Evolutionary conservation across 805 yeast species (phyloP).

Genomic region (Osmozyma mogii): DNA sequence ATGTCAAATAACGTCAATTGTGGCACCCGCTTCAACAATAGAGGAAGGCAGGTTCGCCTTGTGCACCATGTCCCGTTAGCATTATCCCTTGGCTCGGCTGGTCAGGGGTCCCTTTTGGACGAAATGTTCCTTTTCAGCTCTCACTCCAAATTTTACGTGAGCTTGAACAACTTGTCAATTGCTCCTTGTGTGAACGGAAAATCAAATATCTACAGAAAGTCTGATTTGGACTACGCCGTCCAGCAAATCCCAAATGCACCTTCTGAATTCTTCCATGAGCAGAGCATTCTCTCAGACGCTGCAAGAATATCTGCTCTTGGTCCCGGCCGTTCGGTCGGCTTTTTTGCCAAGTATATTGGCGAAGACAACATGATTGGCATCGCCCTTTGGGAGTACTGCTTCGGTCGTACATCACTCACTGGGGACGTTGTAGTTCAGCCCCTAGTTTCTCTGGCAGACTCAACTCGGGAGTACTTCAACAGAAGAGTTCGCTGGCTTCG

Average conservation of each 20-base stretch:
- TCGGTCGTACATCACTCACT: slow-evolving; percentile 67
- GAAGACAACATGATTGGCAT: slow-evolving; percentile 92
- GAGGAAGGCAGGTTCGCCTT: slow-evolving; percentile 42
- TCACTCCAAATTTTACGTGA: slow-evolving; percentile 78
- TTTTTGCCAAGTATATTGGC: slow-evolving; percentile 76
- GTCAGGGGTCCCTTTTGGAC: slow-evolving; percentile 38
- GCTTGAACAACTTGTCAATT: slow-evolving; percentile 61
- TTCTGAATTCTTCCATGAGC: slow-evolving; percentile 25
- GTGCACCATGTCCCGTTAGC: slow-evolving; percentile 83
- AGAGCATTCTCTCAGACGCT: slow-evolving; percentile 24
- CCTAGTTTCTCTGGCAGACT: slow-evolving; percentile 30
- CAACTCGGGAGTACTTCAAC: slow-evolving; percentile 47
- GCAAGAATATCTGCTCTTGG: slow-evolving; percentile 19
- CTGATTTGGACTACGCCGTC: slow-evolving; percentile 57
- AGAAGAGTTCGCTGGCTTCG: slow-evolving; percentile 81
- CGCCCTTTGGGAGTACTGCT: slow-evolving; percentile 64
- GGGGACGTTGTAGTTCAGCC: slow-evolving; percentile 80
- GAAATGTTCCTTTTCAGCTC: slow-evolving; percentile 80
- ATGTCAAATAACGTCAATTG: slow-evolving; percentile 44
- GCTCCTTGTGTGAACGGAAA: slow-evolving; percentile 94
- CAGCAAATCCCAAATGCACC: slow-evolving; percentile 21
- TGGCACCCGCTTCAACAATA: slow-evolving; percentile 27
- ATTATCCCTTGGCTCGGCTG: slow-evolving; percentile 28
- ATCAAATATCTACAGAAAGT: slow-evolving; percentile 66
- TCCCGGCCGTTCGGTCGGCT: slow-evolving; percentile 47